Evolutionary conservation across 305 asterid species (phyloP).

Genomic region (Vinca major): DNA sequence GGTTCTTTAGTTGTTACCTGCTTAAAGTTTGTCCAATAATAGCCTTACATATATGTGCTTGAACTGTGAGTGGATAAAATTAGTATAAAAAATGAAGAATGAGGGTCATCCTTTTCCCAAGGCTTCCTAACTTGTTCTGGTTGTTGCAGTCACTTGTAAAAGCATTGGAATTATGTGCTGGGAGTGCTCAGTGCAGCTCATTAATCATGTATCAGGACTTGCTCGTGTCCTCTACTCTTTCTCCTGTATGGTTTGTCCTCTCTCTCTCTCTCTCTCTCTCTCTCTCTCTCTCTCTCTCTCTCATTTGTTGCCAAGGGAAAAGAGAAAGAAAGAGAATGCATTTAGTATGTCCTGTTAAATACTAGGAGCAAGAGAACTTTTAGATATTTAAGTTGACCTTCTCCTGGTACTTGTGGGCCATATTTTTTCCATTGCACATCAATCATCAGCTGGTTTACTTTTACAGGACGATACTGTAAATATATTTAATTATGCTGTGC

Average conservation of each 20-base stretch:
- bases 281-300: slow-evolving; percentile 9
- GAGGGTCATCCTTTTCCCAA: not conserved
- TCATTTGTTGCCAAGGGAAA: not conserved
- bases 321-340: not conserved
- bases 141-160: slow-evolving; percentile 74
- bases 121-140: slow-evolving; percentile 8
- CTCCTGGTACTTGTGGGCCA: not conserved
- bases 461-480: slow-evolving; percentile 75
- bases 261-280: slow-evolving; percentile 1
- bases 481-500: slow-evolving; percentile 72
- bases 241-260: slow-evolving; percentile 65
- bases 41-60: not conserved
- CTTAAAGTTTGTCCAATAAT: not conserved
- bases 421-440: not conserved
- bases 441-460: slow-evolving; percentile 6
- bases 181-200: slow-evolving; percentile 56
- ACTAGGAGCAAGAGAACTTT: not conserved
- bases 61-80: not conserved
- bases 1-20: not conserved
- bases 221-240: slow-evolving; percentile 77
- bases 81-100: not conserved
- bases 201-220: slow-evolving; percentile 91
- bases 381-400: not conserved
- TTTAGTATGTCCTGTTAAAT: not conserved
- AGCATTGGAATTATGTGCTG: slow-evolving; percentile 67